Conservation (phyloP, 78 protist species). For the Polysphondylium violaceum region DNA sequence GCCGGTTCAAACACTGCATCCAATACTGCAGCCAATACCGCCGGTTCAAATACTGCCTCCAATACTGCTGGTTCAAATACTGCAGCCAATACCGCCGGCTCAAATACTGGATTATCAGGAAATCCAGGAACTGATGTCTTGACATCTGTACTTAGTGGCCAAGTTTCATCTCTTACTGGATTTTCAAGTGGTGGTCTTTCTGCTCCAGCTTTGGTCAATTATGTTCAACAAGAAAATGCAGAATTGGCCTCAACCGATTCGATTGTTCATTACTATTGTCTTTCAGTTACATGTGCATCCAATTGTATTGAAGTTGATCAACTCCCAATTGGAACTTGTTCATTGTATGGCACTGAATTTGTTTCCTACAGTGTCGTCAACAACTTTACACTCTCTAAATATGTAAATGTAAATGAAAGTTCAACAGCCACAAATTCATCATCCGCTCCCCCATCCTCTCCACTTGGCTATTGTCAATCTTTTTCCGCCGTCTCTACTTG, state of each 20-base stretch:
- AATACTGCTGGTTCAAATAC: background rate
- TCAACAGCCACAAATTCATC: background rate
- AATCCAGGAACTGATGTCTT: background rate
- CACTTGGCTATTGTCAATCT: constrained; percentile 14
- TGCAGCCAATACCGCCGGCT: background rate
- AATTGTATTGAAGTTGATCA: background rate
- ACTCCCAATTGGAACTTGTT: constrained; percentile 10
- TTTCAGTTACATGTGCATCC: background rate
- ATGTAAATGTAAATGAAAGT: too few species aligned
- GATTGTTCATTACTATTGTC: constrained; percentile 7
- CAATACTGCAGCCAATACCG: background rate
- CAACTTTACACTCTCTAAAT: too few species aligned
- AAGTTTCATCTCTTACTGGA: background rate
- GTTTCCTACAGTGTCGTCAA: background rate
- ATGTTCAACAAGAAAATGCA: background rate
- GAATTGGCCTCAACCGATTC: too few species aligned
- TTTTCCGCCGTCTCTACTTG: constrained; percentile 2
- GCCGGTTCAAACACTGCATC: background rate
- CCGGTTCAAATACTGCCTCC: background rate
- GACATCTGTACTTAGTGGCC: background rate
- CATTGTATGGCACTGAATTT: background rate
- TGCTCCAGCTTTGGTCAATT: background rate
- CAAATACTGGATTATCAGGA: background rate
- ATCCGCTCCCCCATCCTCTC: background rate
- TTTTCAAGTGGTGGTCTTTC: background rate